Evolutionary conservation across 2,329 filamentous ascomycete genomes (phyloP).

Genomic region (Arthrobotrys sphaeroides): DNA sequence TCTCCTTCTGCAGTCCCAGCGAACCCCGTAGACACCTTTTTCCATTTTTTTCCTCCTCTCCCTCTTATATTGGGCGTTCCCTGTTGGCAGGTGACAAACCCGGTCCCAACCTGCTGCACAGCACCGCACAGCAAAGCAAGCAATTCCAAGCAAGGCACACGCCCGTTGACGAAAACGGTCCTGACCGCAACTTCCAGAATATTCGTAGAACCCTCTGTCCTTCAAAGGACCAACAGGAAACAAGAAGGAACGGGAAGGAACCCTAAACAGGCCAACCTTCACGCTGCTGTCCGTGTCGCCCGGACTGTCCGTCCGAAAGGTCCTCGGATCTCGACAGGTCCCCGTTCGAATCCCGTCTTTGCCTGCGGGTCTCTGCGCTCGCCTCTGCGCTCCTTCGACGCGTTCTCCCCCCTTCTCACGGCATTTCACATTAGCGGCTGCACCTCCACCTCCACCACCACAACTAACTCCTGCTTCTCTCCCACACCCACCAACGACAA

Average conservation of each 20-base stretch:
- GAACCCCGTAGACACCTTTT: too few relatives aligned
- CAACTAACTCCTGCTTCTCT: too few relatives aligned
- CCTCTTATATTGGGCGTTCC: conserved; percentile 7
- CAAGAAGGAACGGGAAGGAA: neutral
- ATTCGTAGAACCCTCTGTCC: too few relatives aligned
- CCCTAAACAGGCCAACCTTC: neutral
- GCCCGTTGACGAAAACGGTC: conserved; percentile 12
- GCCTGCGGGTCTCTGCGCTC: conserved; percentile 1
- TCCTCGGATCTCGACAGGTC: conserved; percentile 29
- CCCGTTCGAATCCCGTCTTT: conserved; percentile 1
- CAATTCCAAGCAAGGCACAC: conserved; percentile 1
- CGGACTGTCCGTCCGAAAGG: conserved; percentile 24
- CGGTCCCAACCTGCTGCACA: conserved; percentile 4
- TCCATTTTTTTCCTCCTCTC: neutral
- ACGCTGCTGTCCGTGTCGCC: conserved; percentile 13
- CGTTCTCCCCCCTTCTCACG: conserved; percentile 36
- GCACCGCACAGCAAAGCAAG: conserved; percentile 4
- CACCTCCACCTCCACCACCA: conserved; percentile 11
- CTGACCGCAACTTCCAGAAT: too few relatives aligned
- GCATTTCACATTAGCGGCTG: conserved; percentile 19
- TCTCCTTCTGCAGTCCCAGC: conserved; percentile 35
- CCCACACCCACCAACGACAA: neutral
- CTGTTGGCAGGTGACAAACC: conserved; percentile 16
- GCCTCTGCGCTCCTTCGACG: conserved; percentile 37
- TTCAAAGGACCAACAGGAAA: neutral